Base-by-base conservation (phyloP, 2,329 filamentous ascomycete species). In the Paecilomyces formosus region DNA sequence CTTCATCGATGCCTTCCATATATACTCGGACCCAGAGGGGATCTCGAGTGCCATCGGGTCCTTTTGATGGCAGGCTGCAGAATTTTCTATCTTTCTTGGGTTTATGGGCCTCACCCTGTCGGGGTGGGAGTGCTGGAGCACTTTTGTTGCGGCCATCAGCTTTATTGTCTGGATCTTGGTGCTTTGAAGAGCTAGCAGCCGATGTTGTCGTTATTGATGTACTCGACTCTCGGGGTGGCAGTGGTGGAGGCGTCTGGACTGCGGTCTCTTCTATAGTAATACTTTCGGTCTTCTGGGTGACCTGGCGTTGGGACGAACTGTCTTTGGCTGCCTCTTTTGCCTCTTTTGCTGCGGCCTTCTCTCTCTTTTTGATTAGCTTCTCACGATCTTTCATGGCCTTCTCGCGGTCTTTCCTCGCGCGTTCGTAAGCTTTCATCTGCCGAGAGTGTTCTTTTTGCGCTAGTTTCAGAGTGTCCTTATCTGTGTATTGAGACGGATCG, bases 1-100 rank as follows among this genome's bases (percentile, higher is more conserved):
- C 88, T 72, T 96, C 90, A 68, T 96, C 92, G 61, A 94, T 85
- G 56, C 85, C 86, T 59, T 88, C 82, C 89, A 97, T 94, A 66
- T 86, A 87, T 2, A 96, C 83, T 52, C 87, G 81, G 0, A 92
- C 78, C 92, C 92, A 96, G 15, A 86, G 84, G 3, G 82, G 76
- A 70, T 96, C 90, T 51, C 80, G 76, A 60, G 79, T 76, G 6
- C 85, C 85, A 56, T 72, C 75, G 21, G 78, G 74, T 55, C 82
- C 78, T 55, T 78, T 79, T 0, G 88, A 76, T 0, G 83, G 90
- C 2, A 93, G 74, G 65, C 86, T 85, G 74, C 91, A 94, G 72
- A 97, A 96, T 67, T 89, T 93, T 59, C 85, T 83, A 55, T 88
- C 80, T 65, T 87, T 87, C 53, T 72, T 55, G 54, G 33, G 50